These are phyloP conservation scores for Usnea hakonensis DNA, from an alignment of 495 filamentous ascomycete genomes.

Conservation along the genomic window DNA sequence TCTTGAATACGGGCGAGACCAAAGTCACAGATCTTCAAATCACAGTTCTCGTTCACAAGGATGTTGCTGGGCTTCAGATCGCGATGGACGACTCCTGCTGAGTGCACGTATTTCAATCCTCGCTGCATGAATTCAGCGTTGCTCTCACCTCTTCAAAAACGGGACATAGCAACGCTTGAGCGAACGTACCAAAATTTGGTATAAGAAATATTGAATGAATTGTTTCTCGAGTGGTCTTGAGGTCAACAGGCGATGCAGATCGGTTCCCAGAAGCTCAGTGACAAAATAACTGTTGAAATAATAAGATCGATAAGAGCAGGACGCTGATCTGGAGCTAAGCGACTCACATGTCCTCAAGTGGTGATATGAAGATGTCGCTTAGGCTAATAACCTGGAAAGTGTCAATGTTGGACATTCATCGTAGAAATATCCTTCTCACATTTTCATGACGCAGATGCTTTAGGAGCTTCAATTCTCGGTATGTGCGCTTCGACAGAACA, in stretches of 20 bases:
- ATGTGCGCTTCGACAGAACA: constrained; percentile 92
- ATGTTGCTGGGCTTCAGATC: constrained; percentile 98
- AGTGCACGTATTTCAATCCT: constrained; percentile 98
- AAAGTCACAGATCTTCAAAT: constrained; percentile 99
- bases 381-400: constrained; percentile 78
- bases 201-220: constrained; percentile 99
- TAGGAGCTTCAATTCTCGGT: constrained; percentile 91
- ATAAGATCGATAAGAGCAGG: constrained; percentile 28
- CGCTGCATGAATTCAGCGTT: constrained; percentile 47
- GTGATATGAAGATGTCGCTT: constrained; percentile 99
- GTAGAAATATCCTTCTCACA: constrained; percentile 40
- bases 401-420: constrained; percentile 19
- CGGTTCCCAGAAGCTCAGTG: constrained; percentile 93
- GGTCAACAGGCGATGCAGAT: constrained; percentile 90
- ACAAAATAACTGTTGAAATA: constrained; percentile 73
- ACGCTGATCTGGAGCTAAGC: not conserved
- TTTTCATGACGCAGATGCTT: constrained; percentile 98
- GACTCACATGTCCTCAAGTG: constrained; percentile 92
- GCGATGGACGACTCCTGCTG: constrained; percentile 93
- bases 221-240: constrained; percentile 96
- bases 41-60: constrained; percentile 98
- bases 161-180: not conserved
- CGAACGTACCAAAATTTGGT: constrained; percentile 82
- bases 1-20: constrained; percentile 96
- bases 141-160: constrained; percentile 28